A percentile compares a stretch with the other conserved stretches of the same genome.
These are phyloP conservation scores for Volvox reticuliferus DNA, from an alignment of 139 green algal genomes.

Conservation along the genomic window DNA sequence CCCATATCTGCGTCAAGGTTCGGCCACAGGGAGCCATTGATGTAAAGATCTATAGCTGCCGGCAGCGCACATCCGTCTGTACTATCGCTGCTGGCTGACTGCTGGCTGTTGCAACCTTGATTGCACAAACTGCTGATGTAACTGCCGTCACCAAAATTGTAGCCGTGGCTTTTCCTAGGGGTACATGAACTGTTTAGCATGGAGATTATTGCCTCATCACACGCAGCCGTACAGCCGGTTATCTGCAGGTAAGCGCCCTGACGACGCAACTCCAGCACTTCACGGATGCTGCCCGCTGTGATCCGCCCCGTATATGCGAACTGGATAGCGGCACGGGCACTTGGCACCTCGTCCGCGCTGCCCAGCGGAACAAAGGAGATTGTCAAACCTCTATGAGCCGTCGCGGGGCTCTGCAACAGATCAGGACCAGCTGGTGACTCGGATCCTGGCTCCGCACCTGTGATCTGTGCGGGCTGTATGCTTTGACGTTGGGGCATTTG, in stretches of 20 bases:
- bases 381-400: neutral
- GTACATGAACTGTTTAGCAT: neutral
- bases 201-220: neutral
- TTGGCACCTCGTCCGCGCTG: neutral
- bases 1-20: neutral
- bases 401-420: neutral
- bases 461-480: too few relatives aligned
- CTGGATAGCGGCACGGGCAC: neutral
- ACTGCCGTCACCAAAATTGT: too few relatives aligned
- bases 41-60: neutral
- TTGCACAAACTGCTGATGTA: too few relatives aligned
- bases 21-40: neutral
- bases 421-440: neutral
- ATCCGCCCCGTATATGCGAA: conserved; percentile 8
- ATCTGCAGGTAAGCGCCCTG: conserved; percentile 13
- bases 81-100: neutral
- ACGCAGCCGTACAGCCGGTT: neutral
- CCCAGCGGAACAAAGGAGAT: neutral
- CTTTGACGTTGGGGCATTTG: too few relatives aligned
- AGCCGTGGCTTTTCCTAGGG: too few relatives aligned
- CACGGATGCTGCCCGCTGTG: neutral
- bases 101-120: neutral
- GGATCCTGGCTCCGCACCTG: too few relatives aligned
- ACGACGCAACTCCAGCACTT: neutral
- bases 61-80: too few relatives aligned